Evolutionary conservation across 495 filamentous ascomycete genomes (phyloP).

Genomic region (Glonium stellatum): DNA sequence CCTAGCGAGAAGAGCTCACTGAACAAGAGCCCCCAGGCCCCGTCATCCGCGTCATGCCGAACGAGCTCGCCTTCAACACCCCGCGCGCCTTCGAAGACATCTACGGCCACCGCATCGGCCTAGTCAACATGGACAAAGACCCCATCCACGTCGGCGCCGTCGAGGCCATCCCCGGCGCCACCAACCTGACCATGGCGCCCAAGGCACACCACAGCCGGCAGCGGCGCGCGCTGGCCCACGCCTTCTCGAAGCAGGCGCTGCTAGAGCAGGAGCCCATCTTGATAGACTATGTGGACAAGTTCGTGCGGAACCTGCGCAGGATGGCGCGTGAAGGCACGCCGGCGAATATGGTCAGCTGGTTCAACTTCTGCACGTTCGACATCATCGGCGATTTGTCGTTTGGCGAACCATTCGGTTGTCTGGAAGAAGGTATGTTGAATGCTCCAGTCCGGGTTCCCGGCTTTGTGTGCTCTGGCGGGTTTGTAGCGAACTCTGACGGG

Average conservation of each 20-base stretch:
- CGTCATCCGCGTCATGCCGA: slow-evolving; percentile 31
- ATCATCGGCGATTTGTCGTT: slow-evolving; percentile 37
- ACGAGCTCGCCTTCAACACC: slow-evolving; percentile 34
- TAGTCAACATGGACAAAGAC: slow-evolving; percentile 32
- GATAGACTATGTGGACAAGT: slow-evolving; percentile 30
- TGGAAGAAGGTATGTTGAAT: slow-evolving; percentile 24
- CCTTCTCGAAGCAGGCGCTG: slow-evolving; percentile 33
- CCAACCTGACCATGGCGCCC: slow-evolving; percentile 33
- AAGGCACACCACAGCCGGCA: slow-evolving; percentile 30
- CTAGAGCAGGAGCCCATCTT: slow-evolving; percentile 33
- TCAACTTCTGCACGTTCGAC: slow-evolving; percentile 36
- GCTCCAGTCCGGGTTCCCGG: neutral
- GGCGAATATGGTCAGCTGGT: slow-evolving; percentile 32
- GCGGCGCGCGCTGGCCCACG: slow-evolving; percentile 29
- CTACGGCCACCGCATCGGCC: slow-evolving; percentile 26
- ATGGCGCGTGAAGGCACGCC: slow-evolving; percentile 22
- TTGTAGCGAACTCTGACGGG: neutral
- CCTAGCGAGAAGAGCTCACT: too few relatives aligned
- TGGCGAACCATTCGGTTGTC: slow-evolving; percentile 36
- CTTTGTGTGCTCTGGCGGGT: neutral
- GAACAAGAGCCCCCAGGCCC: too few relatives aligned
- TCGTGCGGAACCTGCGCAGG: slow-evolving; percentile 27
- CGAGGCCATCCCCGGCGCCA: slow-evolving; percentile 30
- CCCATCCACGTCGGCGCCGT: slow-evolving; percentile 33
- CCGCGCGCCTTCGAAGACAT: slow-evolving; percentile 35